Base-by-base conservation (phyloP, 2,329 filamentous ascomycete genomes). In the Colletotrichum musae region DNA sequence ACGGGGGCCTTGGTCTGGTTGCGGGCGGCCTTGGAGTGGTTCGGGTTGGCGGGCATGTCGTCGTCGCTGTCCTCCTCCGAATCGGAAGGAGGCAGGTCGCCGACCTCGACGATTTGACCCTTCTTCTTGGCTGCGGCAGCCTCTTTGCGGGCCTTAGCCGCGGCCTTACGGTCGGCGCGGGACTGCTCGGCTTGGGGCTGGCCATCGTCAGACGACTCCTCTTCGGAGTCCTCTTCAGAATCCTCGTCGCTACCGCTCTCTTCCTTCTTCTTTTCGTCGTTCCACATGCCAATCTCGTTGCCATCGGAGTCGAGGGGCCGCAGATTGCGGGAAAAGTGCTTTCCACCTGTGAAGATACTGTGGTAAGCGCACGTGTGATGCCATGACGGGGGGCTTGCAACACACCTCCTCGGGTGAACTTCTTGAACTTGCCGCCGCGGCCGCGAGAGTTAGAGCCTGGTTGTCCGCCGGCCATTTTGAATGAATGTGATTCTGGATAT, bases 261-360 rank as follows among this genome's bases (percentile, higher is more conserved):
- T 59, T 81, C 77, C 45, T 81, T 79, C 63, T 83, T 75, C 56
- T 82, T 82, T 39, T 89, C 83, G 78, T 91, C 89, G 78, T 88
- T 91, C 93, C 95, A 97, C 88, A 97, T 95, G 86, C 92, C 91
- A 72, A 95, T 86, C 74, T 94, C 91, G 77, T 96, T 96, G 75
- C 95, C 96, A 78, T 98, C 93, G 74, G 91, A 91, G 77, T 98
- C 95, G 77, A 96, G 84, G 21, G 95, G 95, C 80, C 93, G 91
- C 54, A 98, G 90, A 80, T 98, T 92, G 73, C 94, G 92, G 74
- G 95, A 98, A 85, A 97, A 99, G 78, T 97, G 92, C 83, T 98
- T 97, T 77, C 96, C 96, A 72, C 95, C 95, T 97, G 73, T 26
- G 32, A 26, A 32, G 58, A 41, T n/a, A 16, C 51, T 43, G 59